A percentile compares a stretch with the other conserved stretches of the same genome.
Conservation (phyloP, 352 stramenopile species). For the Ochromonadaceae sp. region DNA sequence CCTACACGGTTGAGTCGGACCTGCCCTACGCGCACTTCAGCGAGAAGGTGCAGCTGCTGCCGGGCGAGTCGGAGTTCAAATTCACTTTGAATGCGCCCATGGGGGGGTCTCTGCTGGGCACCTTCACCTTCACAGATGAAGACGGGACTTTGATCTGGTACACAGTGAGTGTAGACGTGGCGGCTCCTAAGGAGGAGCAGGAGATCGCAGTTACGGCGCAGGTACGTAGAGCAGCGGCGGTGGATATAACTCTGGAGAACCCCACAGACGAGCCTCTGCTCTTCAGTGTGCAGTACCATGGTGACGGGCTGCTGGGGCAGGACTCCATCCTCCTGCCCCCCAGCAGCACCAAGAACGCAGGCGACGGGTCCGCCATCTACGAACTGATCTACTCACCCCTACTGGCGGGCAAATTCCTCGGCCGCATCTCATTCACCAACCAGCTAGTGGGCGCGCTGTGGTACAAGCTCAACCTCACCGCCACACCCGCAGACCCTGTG, state of each 20-base stretch:
- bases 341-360: conserved; percentile 29
- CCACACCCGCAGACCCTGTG: conserved; percentile 38
- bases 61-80: too few relatives aligned
- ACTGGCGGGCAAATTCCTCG: conserved; percentile 41
- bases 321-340: conserved; percentile 45
- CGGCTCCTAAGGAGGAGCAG: conserved; percentile 36
- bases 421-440: conserved; percentile 68
- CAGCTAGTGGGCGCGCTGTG: conserved; percentile 76
- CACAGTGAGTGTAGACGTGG: conserved; percentile 61
- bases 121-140: conserved; percentile 71
- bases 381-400: conserved; percentile 76
- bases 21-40: conserved; percentile 50
- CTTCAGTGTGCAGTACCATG: conserved; percentile 62
- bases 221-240: conserved; percentile 56
- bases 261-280: conserved; percentile 55
- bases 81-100: conserved; percentile 63
- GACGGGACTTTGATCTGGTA: conserved; percentile 70
- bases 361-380: too few relatives aligned
- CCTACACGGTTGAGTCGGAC: conserved; percentile 76
- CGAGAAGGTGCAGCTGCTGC: conserved; percentile 24
- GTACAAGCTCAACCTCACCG: conserved; percentile 63
- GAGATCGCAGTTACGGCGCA: conserved; percentile 59
- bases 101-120: conserved; percentile 72
- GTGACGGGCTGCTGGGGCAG: conserved; percentile 60
- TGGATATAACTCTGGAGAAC: conserved; percentile 73